Conservation (phyloP, 2,329 filamentous ascomycete species). For the Pyricularia sp. region DNA sequence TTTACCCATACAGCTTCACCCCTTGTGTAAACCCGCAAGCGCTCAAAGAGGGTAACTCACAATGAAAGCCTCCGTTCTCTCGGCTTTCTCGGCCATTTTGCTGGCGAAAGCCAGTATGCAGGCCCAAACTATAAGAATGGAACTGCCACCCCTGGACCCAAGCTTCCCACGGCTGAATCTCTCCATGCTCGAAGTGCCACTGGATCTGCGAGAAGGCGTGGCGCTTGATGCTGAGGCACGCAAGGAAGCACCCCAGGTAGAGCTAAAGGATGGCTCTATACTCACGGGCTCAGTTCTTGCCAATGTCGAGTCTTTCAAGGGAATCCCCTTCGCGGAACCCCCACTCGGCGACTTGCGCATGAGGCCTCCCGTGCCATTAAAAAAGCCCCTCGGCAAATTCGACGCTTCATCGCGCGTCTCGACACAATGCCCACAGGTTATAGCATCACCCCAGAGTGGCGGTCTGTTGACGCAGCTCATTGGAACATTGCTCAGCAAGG, state of each 20-base stretch:
- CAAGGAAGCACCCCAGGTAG: conserved; percentile 38
- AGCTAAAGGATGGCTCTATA: conserved; percentile 34
- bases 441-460: conserved; percentile 35
- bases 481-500: conserved; percentile 37
- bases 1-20: background rate
- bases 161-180: background rate
- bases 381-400: conserved; percentile 42
- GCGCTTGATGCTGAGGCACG: conserved; percentile 24
- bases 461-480: conserved; percentile 30
- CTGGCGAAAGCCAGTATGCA: background rate
- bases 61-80: background rate
- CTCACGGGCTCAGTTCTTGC: conserved; percentile 33
- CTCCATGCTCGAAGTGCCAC: background rate
- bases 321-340: conserved; percentile 62
- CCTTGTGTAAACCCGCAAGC: background rate
- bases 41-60: background rate
- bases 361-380: conserved; percentile 51
- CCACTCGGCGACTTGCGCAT: conserved; percentile 55
- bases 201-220: background rate
- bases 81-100: background rate
- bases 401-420: conserved; percentile 41
- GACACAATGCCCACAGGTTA: conserved; percentile 60
- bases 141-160: background rate
- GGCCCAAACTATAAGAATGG: background rate
- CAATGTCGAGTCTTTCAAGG: conserved; percentile 54